These are phyloP conservation scores for Cystobasidium sp. DNA, from an alignment of 1,284 basidiomycete species.

Conservation along the genomic window DNA sequence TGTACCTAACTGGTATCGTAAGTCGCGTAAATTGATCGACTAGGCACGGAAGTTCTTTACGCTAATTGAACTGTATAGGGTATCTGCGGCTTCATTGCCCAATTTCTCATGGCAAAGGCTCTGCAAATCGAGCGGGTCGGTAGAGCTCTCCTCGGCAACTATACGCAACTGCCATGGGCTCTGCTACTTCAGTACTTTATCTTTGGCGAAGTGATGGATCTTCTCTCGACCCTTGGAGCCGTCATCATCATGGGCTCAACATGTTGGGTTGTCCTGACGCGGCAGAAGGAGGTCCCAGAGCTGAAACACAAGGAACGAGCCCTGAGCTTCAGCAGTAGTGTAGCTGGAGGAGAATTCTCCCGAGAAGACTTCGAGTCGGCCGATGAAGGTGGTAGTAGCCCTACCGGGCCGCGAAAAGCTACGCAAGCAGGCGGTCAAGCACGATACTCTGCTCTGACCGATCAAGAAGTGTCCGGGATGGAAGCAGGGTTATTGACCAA, in stretches of 20 bases:
- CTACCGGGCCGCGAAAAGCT: background rate
- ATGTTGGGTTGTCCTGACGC: constrained; percentile 47
- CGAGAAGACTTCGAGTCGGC: constrained; percentile 5
- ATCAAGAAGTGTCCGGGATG: constrained; percentile 5
- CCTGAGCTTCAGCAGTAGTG: background rate
- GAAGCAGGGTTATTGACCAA: constrained; percentile 11
- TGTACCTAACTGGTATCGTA: constrained; percentile 47
- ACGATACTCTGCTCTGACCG: constrained; percentile 13
- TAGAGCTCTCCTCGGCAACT: background rate
- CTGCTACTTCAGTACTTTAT: constrained; percentile 49
- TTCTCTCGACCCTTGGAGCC: constrained; percentile 49
- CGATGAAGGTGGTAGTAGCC: background rate
- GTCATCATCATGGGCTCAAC: constrained; percentile 51
- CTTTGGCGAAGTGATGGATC: constrained; percentile 49
- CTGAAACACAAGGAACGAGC: constrained; percentile 15
- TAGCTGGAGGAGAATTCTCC: constrained; percentile 5
- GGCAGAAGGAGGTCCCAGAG: constrained; percentile 20
- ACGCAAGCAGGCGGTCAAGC: background rate
- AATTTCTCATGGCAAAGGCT: constrained; percentile 48
- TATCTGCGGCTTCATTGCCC: constrained; percentile 50
- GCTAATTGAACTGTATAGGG: constrained; percentile 26
- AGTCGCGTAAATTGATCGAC: constrained; percentile 23
- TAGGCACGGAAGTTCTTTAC: background rate
- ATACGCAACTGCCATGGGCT: constrained; percentile 35
- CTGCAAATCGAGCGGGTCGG: constrained; percentile 46